Evolutionary conservation across 257 asterid species (phyloP).

Genomic region (Gentiana macrophylla): DNA sequence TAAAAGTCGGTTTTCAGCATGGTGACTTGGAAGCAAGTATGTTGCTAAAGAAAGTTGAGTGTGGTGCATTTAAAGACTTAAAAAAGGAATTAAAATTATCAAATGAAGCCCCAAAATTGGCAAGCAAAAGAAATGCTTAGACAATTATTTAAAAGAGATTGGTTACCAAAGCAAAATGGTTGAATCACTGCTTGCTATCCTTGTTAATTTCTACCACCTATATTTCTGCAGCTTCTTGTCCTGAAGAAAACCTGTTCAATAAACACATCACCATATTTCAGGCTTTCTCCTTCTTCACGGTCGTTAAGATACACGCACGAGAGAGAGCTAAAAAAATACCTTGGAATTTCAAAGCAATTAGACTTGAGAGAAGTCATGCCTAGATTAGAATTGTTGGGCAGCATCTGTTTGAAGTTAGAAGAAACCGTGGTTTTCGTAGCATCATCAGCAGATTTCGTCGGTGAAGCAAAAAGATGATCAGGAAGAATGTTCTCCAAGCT

Average conservation of each 20-base stretch:
- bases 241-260: constrained; percentile 37
- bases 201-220: constrained; percentile 37
- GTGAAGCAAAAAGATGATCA: constrained; percentile 74
- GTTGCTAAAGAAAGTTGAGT: too few relatives aligned
- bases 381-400: constrained; percentile 32
- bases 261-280: background rate
- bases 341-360: constrained; percentile 52
- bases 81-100: too few relatives aligned
- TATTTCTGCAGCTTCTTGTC: constrained; percentile 65
- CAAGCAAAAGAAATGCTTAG: too few relatives aligned
- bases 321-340: constrained; percentile 21
- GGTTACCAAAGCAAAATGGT: constrained; percentile 37
- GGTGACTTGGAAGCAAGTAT: too few relatives aligned
- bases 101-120: too few relatives aligned
- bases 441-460: constrained; percentile 50
- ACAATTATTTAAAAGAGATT: background rate
- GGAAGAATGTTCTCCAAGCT: constrained; percentile 75
- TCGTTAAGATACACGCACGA: background rate
- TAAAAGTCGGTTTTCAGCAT: too few relatives aligned
- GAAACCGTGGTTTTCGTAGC: constrained; percentile 23
- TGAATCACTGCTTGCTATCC: constrained; percentile 37
- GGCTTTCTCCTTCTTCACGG: too few relatives aligned
- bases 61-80: too few relatives aligned
- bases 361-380: constrained; percentile 44
- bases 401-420: constrained; percentile 29